A percentile compares a stretch with the other conserved stretches of the same genome.
phyloP scores from a whole-genome alignment of 2,329 filamentous ascomycete genomes.

The Phaeoacremonium minimum region DNA sequence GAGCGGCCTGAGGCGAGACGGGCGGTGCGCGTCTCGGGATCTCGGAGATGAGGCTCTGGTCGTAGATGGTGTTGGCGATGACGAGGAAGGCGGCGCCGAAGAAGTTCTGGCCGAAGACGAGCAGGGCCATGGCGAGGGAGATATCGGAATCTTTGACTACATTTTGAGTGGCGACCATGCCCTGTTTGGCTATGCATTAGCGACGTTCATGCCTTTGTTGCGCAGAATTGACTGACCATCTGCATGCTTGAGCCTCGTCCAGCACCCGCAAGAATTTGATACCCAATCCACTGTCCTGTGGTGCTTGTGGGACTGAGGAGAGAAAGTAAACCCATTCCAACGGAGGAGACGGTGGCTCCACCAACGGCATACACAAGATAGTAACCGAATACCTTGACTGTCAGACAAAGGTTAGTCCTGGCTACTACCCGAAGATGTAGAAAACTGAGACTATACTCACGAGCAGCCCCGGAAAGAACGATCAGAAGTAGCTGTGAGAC shows the following conservation, averaged over 20 bases:
- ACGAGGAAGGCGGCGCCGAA: conserved; percentile 61
- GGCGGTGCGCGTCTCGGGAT: conserved; percentile 1
- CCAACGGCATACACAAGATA: neutral
- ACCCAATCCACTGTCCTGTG: neutral
- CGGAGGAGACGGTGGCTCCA: neutral
- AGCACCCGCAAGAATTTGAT: neutral
- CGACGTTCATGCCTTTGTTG: neutral
- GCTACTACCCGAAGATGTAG: neutral
- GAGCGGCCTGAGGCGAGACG: conserved; percentile 1
- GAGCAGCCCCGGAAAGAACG: neutral
- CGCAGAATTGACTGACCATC: neutral
- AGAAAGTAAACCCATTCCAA: neutral
- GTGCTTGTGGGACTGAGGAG: neutral
- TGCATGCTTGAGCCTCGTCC: conserved; percentile 1
- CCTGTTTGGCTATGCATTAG: neutral
- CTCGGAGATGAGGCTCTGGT: neutral
- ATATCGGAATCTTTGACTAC: conserved; percentile 23
- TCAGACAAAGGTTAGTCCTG: neutral
- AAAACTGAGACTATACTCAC: neutral
- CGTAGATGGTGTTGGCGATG: conserved; percentile 1
- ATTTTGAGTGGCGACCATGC: neutral
- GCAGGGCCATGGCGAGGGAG: conserved; percentile 42
- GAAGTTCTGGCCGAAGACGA: conserved; percentile 58
- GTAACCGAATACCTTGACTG: neutral
- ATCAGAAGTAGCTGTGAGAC: conserved; percentile 25